Evolutionary conservation across 75 land plant species (phyloP), one percentile per base, ranked within the genome.

Genomic region (Selaginella tamariscina): DNA sequence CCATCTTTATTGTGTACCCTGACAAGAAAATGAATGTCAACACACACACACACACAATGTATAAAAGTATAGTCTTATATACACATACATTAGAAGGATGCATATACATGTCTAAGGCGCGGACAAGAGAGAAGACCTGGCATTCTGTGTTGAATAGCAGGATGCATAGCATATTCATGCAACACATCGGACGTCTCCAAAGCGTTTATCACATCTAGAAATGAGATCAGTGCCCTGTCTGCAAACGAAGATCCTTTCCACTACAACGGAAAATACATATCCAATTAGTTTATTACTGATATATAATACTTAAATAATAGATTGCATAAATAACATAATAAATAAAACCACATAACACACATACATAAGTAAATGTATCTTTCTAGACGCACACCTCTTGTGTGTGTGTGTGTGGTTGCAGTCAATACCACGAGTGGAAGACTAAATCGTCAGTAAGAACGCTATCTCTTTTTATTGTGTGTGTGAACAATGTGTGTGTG

Each of bases 151-250:
- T 78, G 78, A 65, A 78, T 78, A 27, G 80, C 73, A 21, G 80
- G 78, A 67, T 78, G 80, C 78, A 74, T 75, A 13, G 80, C 80
- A 65, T 62, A 78, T 62, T 78, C 80, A 11, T 71, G 67, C 27
- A 78, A 64, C 29, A 77, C 33, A 57, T 78, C 77, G 21, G 80
- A 78, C 62, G 78, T 74, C 30, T 78, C 80, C 21, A 78, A 55
- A 32, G 69, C 68, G 32, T 70, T 66, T 31, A 78, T 78, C 24
- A 78, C 72, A 70, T 78, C 80, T 24, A 75, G 21, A 66, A 78
- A 78, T 26, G 80, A 74, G 56, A 70, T 64, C 0, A 78, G 64
- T 13, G 80, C 80, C 30, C 80, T 77, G 65, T 78, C 80, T 29
- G 80, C 80, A 63, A 78, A 78, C 11, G 80, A 78, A 15, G 80